Conservation (phyloP, 2,329 filamentous ascomycete species). For the Laburnicola sp. region DNA sequence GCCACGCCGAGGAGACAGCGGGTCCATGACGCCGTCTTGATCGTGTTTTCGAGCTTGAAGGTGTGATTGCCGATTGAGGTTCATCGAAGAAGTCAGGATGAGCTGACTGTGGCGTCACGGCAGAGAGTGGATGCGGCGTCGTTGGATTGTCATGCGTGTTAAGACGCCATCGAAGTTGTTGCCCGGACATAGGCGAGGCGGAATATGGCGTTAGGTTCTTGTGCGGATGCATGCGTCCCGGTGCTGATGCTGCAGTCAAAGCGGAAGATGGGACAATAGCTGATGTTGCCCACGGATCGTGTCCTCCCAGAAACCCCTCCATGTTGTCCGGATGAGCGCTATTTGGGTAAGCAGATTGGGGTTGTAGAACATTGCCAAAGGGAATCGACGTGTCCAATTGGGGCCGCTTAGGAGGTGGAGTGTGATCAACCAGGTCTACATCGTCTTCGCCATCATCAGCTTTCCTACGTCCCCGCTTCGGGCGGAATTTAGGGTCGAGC, state of each 20-base stretch:
- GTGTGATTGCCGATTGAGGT: constrained; percentile 74
- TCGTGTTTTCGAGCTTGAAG: constrained; percentile 57
- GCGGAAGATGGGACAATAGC: constrained; percentile 45
- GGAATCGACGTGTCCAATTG: constrained; percentile 60
- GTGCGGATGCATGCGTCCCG: constrained; percentile 37
- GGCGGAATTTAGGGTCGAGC: constrained; percentile 73
- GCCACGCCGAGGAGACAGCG: constrained; percentile 90
- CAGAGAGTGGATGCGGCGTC: constrained; percentile 75
- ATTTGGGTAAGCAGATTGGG: constrained; percentile 55
- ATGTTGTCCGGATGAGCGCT: constrained; percentile 61
- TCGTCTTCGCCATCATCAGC: constrained; percentile 61
- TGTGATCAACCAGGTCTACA: constrained; percentile 53
- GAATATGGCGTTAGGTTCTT: constrained; percentile 47
- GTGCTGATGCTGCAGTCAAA: constrained; percentile 40
- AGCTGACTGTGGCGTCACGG: constrained; percentile 67
- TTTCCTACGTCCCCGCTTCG: constrained; percentile 64
- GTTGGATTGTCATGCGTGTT: constrained; percentile 65
- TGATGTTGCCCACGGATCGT: constrained; percentile 53
- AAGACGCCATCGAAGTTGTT: constrained; percentile 53
- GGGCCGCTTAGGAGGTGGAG: constrained; percentile 59
- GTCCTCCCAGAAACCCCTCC: constrained; percentile 47
- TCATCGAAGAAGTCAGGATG: constrained; percentile 59
- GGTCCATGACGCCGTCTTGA: constrained; percentile 72
- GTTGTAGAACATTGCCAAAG: constrained; percentile 42
- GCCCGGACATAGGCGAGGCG: constrained; percentile 47